phyloP scores from a whole-genome alignment of 176 grass and related monocot species.

The Triticum aestivum region IWGSC_CS_RefSeq_v2.1 NC_057812.1:338933390-338933889 shows the following conservation, averaged over 20 bases:
- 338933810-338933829: background rate
- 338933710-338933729: constrained; percentile 88
- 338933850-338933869: constrained; percentile 24
- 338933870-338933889: background rate
- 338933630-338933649: constrained; percentile 76
- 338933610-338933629: constrained; percentile 59
- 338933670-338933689: constrained; percentile 76
- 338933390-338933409: constrained; percentile 67
- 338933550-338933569: constrained; percentile 90
- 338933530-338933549: constrained; percentile 83
- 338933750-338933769: constrained; percentile 84
- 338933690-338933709: constrained; percentile 84
- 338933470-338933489: constrained; percentile 49
- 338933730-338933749: constrained; percentile 92
- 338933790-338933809: constrained; percentile 53
- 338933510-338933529: constrained; percentile 67
- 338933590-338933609: constrained; percentile 96
- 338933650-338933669: constrained; percentile 51
- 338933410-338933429: constrained; percentile 85
- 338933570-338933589: constrained; percentile 88
- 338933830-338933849: background rate
- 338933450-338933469: constrained; percentile 71
- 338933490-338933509: constrained; percentile 42
- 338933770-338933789: constrained; percentile 90
- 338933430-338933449: constrained; percentile 83